These are phyloP conservation scores for Dothistroma septosporum DNA, from an alignment of 2,329 filamentous ascomycete genomes.

Conservation along the genomic window DNA sequence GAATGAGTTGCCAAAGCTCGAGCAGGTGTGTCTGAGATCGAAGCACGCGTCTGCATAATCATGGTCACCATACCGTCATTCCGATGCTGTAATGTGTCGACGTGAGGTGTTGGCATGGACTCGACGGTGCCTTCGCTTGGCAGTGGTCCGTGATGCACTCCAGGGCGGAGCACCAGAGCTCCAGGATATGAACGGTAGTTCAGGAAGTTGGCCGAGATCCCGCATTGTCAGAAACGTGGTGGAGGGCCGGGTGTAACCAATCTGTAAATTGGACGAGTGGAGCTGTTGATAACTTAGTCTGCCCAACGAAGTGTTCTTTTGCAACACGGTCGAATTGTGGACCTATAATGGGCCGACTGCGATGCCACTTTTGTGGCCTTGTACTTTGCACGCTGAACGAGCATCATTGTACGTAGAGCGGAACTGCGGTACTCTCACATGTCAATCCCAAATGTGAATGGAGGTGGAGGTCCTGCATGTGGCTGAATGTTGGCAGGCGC, in stretches of 20 bases:
- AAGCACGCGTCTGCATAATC: background rate
- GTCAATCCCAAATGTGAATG: background rate
- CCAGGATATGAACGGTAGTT: background rate
- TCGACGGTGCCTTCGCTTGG: background rate
- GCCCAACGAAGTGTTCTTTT: background rate
- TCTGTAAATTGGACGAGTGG: background rate
- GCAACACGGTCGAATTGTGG: background rate
- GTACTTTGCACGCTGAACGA: background rate
- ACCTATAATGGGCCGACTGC: background rate
- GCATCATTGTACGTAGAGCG: background rate
- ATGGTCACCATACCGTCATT: background rate
- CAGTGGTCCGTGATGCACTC: background rate
- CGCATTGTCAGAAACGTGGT: background rate
- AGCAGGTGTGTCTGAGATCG: background rate
- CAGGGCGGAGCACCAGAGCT: background rate
- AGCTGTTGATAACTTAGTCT: background rate
- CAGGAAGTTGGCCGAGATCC: background rate
- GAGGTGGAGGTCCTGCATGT: constrained; percentile 5
- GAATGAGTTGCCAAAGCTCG: too few relatives aligned
- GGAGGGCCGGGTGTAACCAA: background rate
- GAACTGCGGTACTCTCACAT: constrained; percentile 3
- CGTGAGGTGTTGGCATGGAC: background rate
- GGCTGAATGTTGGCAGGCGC: constrained; percentile 4
- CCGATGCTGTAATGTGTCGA: background rate
- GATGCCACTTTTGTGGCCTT: background rate